Conservation (phyloP, 1,284 basidiomycete genomes). For the Kwoniella shivajii region DNA sequence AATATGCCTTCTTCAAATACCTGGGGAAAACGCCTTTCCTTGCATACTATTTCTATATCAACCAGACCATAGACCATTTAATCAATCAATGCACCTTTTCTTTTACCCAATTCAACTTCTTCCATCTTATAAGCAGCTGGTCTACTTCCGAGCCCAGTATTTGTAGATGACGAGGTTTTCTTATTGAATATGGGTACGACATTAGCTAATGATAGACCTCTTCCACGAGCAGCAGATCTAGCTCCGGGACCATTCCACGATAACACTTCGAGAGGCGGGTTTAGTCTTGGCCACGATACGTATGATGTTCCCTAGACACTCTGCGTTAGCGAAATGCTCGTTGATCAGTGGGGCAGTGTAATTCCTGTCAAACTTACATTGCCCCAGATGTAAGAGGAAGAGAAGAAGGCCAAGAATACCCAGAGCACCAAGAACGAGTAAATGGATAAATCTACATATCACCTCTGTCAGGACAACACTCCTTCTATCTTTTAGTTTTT, state of each 20-base stretch:
- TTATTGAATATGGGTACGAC: constrained; percentile 52
- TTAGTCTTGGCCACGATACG: constrained; percentile 91
- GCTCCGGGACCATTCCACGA: constrained; percentile 85
- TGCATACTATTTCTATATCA: no score
- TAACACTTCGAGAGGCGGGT: constrained; percentile 79
- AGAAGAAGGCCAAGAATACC: constrained; percentile 65
- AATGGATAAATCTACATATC: constrained; percentile 35
- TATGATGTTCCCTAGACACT: constrained; percentile 61
- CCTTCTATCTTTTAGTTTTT: no score
- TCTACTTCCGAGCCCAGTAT: constrained; percentile 7
- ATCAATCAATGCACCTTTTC: constrained; percentile 54
- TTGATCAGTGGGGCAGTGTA: no score
- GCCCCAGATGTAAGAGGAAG: constrained; percentile 70
- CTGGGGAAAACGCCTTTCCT: no score
- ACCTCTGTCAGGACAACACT: neutral
- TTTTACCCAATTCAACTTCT: constrained; percentile 51
- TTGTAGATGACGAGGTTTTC: constrained; percentile 9
- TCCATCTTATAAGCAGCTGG: constrained; percentile 26
- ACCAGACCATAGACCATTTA: constrained; percentile 19
- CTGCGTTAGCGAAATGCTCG: neutral
- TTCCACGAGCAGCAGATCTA: constrained; percentile 74
- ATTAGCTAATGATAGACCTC: constrained; percentile 59
- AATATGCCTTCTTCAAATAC: no score
- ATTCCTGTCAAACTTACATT: constrained; percentile 56
- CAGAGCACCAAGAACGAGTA: constrained; percentile 74